Conservation (phyloP, 441 rosid species). For the Pelargonium cotyledonis region DNA sequence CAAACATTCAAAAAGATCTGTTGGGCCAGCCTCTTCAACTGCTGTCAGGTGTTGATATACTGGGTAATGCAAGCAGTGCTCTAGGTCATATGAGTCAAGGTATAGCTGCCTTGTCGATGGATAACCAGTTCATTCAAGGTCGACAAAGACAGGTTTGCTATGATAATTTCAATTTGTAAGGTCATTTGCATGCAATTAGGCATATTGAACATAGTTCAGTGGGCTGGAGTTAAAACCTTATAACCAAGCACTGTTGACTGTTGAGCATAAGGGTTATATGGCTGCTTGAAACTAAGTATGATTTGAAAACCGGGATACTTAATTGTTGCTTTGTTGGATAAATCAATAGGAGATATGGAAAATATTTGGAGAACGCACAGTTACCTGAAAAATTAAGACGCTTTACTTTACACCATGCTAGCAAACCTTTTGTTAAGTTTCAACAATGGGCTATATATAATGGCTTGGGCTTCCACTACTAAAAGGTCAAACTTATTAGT, state of each 20-base stretch:
- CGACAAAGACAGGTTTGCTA: conserved; percentile 83
- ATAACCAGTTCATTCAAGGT: conserved; percentile 89
- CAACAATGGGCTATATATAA: too few species aligned
- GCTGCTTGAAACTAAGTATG: background rate
- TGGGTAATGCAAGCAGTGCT: conserved; percentile 99
- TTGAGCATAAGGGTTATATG: too few species aligned
- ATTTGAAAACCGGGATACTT: background rate
- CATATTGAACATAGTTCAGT: background rate
- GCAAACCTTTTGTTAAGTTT: too few species aligned
- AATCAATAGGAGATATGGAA: background rate
- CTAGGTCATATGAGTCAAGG: conserved; percentile 99
- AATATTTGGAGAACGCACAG: background rate
- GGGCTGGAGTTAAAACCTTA: background rate
- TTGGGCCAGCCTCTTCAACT: conserved; percentile 97
- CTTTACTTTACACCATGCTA: too few species aligned
- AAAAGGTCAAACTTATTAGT: too few species aligned
- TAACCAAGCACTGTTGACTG: background rate
- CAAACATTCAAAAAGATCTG: conserved; percentile 83
- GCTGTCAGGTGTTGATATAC: conserved; percentile 93
- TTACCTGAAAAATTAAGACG: too few species aligned
- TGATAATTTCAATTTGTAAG: conserved; percentile 6
- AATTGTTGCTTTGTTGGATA: background rate
- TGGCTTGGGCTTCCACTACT: too few species aligned
- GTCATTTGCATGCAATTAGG: background rate
- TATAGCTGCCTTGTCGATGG: conserved; percentile 98